A percentile compares a stretch with the other conserved stretches of the same genome.
Conservation (phyloP, 192 early-diverging fungal genomes). For the Coemansia biformis region DNA sequence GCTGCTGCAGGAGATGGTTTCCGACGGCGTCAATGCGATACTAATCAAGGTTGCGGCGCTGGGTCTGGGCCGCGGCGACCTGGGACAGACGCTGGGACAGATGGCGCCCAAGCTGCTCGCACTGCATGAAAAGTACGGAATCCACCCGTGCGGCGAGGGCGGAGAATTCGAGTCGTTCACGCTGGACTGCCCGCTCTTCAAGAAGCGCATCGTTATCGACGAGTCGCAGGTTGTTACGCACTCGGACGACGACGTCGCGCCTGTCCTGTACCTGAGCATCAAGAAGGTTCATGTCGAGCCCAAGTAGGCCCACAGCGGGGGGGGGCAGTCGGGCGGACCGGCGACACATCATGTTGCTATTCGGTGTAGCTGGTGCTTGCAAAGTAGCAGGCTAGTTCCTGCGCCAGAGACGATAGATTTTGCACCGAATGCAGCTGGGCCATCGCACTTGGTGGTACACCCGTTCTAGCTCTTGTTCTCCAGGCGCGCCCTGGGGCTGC, state of each 20-base stretch:
- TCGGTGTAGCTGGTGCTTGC: too few relatives aligned
- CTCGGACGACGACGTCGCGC: constrained; percentile 75
- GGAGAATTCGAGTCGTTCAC: constrained; percentile 96
- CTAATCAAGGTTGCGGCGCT: constrained; percentile 91
- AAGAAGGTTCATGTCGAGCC: constrained; percentile 62
- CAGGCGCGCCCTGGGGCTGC: too few relatives aligned
- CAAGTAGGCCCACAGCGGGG: too few relatives aligned
- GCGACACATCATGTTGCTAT: too few relatives aligned
- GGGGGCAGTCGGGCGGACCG: too few relatives aligned
- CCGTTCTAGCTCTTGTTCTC: too few relatives aligned
- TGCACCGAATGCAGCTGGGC: too few relatives aligned
- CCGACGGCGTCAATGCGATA: constrained; percentile 69
- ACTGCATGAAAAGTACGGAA: constrained; percentile 65
- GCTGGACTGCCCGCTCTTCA: constrained; percentile 88
- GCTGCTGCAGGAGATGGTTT: constrained; percentile 82
- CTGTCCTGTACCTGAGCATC: constrained; percentile 76
- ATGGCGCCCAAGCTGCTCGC: constrained; percentile 70
- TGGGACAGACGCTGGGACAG: constrained; percentile 73
- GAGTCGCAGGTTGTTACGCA: constrained; percentile 69
- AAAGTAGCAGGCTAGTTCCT: too few relatives aligned
- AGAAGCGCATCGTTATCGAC: constrained; percentile 69
- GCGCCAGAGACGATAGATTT: too few relatives aligned
- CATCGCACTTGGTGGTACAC: too few relatives aligned
- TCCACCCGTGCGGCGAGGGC: constrained; percentile 94
- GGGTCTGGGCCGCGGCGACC: constrained; percentile 56